A percentile compares a stretch with the other conserved stretches of the same genome.
These are phyloP conservation scores for Aspergillus tubingensis DNA, from an alignment of 2,329 filamentous ascomycete species.

Conservation along the genomic window DNA sequence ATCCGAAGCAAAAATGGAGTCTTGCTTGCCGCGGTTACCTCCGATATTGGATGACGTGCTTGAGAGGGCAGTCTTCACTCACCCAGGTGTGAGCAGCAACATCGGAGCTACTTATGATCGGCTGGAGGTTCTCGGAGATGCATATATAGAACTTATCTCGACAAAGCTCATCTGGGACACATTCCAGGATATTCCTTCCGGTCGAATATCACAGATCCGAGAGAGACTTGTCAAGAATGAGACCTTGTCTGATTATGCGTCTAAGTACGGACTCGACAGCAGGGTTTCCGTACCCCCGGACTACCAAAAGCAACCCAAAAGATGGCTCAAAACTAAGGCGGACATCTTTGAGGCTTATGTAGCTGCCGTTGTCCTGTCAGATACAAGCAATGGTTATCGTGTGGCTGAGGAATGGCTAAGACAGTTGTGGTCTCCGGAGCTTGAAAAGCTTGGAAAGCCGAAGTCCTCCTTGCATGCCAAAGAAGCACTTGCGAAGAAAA, in stretches of 20 bases:
- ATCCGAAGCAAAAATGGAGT: background rate
- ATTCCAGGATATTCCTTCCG: constrained; percentile 66
- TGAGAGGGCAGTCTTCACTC: constrained; percentile 67
- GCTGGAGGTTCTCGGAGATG: constrained; percentile 87
- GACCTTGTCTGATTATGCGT: constrained; percentile 70
- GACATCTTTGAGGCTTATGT: constrained; percentile 93
- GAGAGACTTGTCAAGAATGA: constrained; percentile 80
- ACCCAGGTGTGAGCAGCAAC: constrained; percentile 52
- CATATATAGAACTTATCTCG: constrained; percentile 76
- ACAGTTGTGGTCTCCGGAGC: constrained; percentile 68
- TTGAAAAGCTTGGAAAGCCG: constrained; percentile 45
- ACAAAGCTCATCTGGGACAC: constrained; percentile 73
- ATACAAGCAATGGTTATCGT: constrained; percentile 62
- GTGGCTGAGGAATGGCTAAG: constrained; percentile 71
- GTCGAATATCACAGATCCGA: constrained; percentile 72
- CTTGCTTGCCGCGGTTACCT: constrained; percentile 51
- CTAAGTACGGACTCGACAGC: constrained; percentile 69
- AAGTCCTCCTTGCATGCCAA: constrained; percentile 51
- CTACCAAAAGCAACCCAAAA: constrained; percentile 49
- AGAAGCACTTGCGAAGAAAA: constrained; percentile 52
- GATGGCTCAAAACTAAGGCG: constrained; percentile 72
- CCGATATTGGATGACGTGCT: constrained; percentile 61
- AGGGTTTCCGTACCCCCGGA: constrained; percentile 60
- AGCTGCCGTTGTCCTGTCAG: constrained; percentile 72
- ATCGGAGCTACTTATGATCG: constrained; percentile 66